phyloP scores from a whole-genome alignment of 345 rosid species.

The Eutrema yunnanense region DNA sequence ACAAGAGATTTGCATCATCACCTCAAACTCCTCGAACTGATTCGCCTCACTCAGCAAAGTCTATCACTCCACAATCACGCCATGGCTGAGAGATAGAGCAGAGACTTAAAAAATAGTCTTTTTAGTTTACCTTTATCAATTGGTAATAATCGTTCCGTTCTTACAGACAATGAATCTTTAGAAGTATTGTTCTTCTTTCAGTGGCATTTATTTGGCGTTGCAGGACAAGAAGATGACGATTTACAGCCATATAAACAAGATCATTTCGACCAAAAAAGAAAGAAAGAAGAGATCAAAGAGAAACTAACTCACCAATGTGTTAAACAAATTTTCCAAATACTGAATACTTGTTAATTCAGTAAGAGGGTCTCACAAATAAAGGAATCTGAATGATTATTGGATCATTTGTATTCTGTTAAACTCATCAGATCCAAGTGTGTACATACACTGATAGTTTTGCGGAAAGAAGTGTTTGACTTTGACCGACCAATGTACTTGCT shows the following conservation, averaged over 20 bases:
- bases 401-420: slow-evolving; percentile 12
- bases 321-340: neutral
- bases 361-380: neutral
- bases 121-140: neutral
- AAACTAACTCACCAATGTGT: neutral
- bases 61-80: slow-evolving; percentile 38
- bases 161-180: neutral
- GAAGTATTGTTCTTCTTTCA: neutral
- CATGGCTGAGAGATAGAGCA: slow-evolving; percentile 36
- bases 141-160: neutral
- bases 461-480: slow-evolving; percentile 27
- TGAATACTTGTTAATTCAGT: neutral
- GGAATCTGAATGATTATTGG: slow-evolving; percentile 12
- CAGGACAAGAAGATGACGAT: neutral
- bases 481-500: slow-evolving; percentile 25
- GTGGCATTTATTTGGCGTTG: neutral
- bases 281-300: neutral
- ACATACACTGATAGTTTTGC: neutral
- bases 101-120: slow-evolving; percentile 11
- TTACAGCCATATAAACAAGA: neutral
- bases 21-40: slow-evolving; percentile 54
- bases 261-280: neutral
- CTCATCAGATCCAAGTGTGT: slow-evolving; percentile 21
- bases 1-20: slow-evolving; percentile 55
- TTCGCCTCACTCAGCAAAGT: slow-evolving; percentile 35